phyloP scores from a whole-genome alignment of 805 yeast genomes.

The Huiozyma naganishii region DNA sequence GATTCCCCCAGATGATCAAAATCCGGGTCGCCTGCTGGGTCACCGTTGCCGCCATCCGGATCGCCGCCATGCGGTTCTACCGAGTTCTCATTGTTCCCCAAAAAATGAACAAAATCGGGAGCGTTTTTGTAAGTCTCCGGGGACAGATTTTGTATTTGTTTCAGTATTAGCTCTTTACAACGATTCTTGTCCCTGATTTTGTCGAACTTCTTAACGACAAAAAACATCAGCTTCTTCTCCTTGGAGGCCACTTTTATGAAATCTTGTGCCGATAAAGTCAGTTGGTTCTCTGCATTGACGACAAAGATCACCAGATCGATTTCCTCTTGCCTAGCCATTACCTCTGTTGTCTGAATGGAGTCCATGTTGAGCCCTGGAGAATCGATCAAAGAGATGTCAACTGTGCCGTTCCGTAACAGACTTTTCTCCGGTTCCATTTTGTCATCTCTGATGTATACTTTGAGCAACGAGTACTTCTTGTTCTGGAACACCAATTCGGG shows the following conservation, averaged over 20 bases:
- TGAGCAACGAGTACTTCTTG: slow-evolving; percentile 60
- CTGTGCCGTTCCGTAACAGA: slow-evolving; percentile 76
- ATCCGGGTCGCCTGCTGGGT: slow-evolving; percentile 41
- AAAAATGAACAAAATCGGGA: slow-evolving; percentile 86
- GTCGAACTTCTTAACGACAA: slow-evolving; percentile 90
- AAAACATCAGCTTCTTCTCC: slow-evolving; percentile 84
- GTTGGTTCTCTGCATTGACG: slow-evolving; percentile 91
- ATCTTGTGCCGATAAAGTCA: slow-evolving; percentile 88
- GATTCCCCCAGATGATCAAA: slow-evolving; percentile 81
- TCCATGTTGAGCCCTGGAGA: slow-evolving; percentile 96
- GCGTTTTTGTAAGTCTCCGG: slow-evolving; percentile 89
- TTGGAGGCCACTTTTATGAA: slow-evolving; percentile 83
- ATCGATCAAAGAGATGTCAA: slow-evolving; percentile 86
- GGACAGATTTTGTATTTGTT: slow-evolving; percentile 73
- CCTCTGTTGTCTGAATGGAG: slow-evolving; percentile 87
- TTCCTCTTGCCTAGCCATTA: slow-evolving; percentile 92
- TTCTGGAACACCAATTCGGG: slow-evolving; percentile 63
- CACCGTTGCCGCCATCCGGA: slow-evolving; percentile 27
- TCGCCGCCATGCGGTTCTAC: slow-evolving; percentile 29
- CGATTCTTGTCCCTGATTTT: slow-evolving; percentile 69
- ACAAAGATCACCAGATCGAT: slow-evolving; percentile 94
- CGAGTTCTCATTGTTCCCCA: slow-evolving; percentile 44
- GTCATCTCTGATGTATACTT: slow-evolving; percentile 71
- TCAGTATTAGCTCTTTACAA: slow-evolving; percentile 66
- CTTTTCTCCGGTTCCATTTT: slow-evolving; percentile 51